A percentile compares a stretch with the other conserved stretches of the same genome.
Evolutionary conservation across 192 early-diverging fungal species (phyloP).

Genomic region (Lobosporangium transversale): DNA sequence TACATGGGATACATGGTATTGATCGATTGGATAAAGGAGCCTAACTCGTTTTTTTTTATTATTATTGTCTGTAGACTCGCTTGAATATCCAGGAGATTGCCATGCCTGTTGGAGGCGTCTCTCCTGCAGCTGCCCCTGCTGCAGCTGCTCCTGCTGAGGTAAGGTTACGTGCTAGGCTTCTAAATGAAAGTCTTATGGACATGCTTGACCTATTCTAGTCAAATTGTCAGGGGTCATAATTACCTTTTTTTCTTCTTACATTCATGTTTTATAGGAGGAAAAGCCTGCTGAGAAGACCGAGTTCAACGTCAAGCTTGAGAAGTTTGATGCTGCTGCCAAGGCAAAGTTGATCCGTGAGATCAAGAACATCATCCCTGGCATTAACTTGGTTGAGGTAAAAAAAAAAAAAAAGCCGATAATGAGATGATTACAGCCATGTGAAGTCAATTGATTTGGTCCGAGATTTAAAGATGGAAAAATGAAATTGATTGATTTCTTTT

Average conservation of each 20-base stretch:
- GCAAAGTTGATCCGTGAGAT: slow-evolving; percentile 99
- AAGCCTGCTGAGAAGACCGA: slow-evolving; percentile 92
- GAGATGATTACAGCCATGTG: too few species aligned
- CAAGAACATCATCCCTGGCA: slow-evolving; percentile 91
- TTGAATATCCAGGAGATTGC: slow-evolving; percentile 94
- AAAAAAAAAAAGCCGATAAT: too few species aligned
- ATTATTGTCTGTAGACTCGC: slow-evolving; percentile 61
- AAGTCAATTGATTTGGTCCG: too few species aligned
- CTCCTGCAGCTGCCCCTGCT: slow-evolving; percentile 70
- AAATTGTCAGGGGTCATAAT: too few species aligned
- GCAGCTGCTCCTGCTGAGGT: slow-evolving; percentile 75
- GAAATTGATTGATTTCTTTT: background rate
- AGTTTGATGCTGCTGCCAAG: slow-evolving; percentile 93
- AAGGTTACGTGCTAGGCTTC: too few species aligned
- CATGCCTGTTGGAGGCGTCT: slow-evolving; percentile 80
- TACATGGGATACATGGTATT: too few species aligned
- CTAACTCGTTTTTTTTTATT: background rate
- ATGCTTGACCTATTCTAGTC: too few species aligned
- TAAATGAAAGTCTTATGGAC: too few species aligned
- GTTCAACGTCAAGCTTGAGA: slow-evolving; percentile 96
- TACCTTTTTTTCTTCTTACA: too few species aligned
- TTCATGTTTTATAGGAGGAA: slow-evolving; percentile 65
- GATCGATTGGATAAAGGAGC: too few species aligned
- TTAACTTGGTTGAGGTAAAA: slow-evolving; percentile 91
- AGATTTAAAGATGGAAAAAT: too few species aligned